Evolutionary conservation across 2,329 filamentous ascomycete genomes (phyloP), one percentile per base, ranked within the genome.

Genomic region (Hypoxylon sp.): DNA sequence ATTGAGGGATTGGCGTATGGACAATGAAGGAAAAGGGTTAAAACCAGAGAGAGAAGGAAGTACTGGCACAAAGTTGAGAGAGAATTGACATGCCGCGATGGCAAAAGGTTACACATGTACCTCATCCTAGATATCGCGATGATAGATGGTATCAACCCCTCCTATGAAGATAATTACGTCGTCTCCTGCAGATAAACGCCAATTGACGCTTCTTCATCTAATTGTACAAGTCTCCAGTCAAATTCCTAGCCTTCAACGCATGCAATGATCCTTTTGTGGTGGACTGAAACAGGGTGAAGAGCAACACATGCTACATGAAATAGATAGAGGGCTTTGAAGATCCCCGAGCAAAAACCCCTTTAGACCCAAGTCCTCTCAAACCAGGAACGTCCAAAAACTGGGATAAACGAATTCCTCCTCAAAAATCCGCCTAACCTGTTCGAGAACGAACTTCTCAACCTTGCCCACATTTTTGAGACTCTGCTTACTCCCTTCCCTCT

Each of bases 331-430:
- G 5, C 13, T 21, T 21, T 10, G 2, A 23, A 23, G 2, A 14
- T 30, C 6, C n/a, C 14, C 21, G 3, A 13, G 6, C 9, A 25
- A 14, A 32, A 43, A 13, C n/a, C 30, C 28, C 25, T 14, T 21
- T 23, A 3, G 11, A 13, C 21, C 6, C 5, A 21, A 30, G 19
- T 14, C 5, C 14, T 5, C 34, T 73, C 80, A 97, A 48, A 98
- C 91, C 74, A 99, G 82, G 79, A 98, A 98, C 0, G 95, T 98
- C 94, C 95, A 98, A 80, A 97, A 98, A 80, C 94, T 98, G 48
- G 96, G 96, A 82, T 97, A 98, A 68, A 98, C 94, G 82, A 98
- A 96, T 79, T 99, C 96, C 78, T 98, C 96, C 81, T 99, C 96
- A 76, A 99, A 98, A 74, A 99, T 98, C 76, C 94, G 89, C 77